Evolutionary conservation across 208 protist species (phyloP).

Genomic region (Jaenimonas drosophilae): DNA sequence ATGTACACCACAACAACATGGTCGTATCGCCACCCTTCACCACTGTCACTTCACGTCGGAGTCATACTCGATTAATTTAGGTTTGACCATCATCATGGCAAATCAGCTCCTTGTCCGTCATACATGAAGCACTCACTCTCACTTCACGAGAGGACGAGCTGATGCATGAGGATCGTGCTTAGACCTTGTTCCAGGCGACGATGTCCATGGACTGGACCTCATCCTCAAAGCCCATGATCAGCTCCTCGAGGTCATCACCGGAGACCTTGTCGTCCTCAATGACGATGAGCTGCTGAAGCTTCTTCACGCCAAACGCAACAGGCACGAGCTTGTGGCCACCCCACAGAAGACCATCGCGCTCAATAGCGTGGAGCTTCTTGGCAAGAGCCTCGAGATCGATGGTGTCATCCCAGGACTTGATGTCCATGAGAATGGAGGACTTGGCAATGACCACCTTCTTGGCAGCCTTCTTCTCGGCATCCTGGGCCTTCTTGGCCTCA

Average conservation of each 20-base stretch:
- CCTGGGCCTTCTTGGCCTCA: conserved; percentile 82
- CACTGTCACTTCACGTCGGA: too few species aligned
- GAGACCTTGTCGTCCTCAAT: conserved; percentile 95
- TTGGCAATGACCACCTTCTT: conserved; percentile 82
- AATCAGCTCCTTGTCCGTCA: too few species aligned
- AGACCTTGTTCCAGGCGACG: conserved; percentile 95
- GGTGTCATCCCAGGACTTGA: conserved; percentile 93
- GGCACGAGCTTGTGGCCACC: conserved; percentile 85
- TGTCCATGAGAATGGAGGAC: conserved; percentile 87
- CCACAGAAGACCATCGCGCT: conserved; percentile 89
- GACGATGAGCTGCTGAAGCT: conserved; percentile 91
- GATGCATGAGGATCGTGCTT: conserved; percentile 19
- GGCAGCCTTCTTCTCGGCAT: conserved; percentile 69
- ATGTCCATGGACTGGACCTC: conserved; percentile 94
- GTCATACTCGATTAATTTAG: too few species aligned
- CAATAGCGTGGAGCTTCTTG: conserved; percentile 68
- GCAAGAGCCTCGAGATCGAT: conserved; percentile 84
- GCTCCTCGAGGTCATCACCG: conserved; percentile 90
- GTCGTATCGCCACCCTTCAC: too few species aligned
- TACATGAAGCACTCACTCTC: too few species aligned
- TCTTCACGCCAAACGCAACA: conserved; percentile 94
- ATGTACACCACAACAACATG: too few species aligned
- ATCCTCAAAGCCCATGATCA: conserved; percentile 90
- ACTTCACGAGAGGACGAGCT: too few species aligned
- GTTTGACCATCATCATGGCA: too few species aligned